Conservation (phyloP, 768 basidiomycete genomes). For the Suillus brevipes region DNA sequence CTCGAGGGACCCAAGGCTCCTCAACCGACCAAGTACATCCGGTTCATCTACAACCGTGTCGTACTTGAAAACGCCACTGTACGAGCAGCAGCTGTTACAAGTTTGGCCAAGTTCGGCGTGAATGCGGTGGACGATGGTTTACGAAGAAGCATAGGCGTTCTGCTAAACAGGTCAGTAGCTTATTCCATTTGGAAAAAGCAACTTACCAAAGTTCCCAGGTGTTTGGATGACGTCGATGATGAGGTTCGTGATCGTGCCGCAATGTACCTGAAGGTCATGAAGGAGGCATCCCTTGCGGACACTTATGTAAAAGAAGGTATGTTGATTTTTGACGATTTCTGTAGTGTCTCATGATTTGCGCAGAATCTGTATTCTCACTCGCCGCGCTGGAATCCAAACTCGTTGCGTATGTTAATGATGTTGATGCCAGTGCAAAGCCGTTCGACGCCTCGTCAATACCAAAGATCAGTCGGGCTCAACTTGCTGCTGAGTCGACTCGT, state of each 20-base stretch:
- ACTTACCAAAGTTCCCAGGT: conserved; percentile 45
- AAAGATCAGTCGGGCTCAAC: conserved; percentile 92
- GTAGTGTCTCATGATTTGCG: neutral
- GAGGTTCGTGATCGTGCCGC: conserved; percentile 98
- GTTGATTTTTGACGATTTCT: conserved; percentile 16
- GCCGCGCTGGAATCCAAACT: conserved; percentile 88
- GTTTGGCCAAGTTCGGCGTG: conserved; percentile 95
- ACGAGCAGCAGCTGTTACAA: conserved; percentile 92
- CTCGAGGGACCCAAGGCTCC: conserved; percentile 94
- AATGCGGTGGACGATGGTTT: conserved; percentile 77
- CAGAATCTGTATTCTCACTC: conserved; percentile 94
- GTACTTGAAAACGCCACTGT: conserved; percentile 98
- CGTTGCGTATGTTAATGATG: conserved; percentile 90
- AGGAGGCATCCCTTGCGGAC: conserved; percentile 77
- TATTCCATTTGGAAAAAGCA: neutral
- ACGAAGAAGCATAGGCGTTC: conserved; percentile 83
- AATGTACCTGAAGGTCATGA: conserved; percentile 84
- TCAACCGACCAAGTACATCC: conserved; percentile 98
- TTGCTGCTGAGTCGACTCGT: conserved; percentile 87
- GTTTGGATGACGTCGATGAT: conserved; percentile 97
- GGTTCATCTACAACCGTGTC: conserved; percentile 99
- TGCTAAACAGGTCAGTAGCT: conserved; percentile 67
- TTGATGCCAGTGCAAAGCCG: conserved; percentile 63
- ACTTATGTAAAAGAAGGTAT: conserved; percentile 91
- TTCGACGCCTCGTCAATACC: conserved; percentile 87